Percentiles rank a stretch among this genome's conserved stretches.
These are phyloP conservation scores for Pilaira anomala DNA, from an alignment of 192 early-diverging fungal genomes.

Conservation along the genomic window DNA sequence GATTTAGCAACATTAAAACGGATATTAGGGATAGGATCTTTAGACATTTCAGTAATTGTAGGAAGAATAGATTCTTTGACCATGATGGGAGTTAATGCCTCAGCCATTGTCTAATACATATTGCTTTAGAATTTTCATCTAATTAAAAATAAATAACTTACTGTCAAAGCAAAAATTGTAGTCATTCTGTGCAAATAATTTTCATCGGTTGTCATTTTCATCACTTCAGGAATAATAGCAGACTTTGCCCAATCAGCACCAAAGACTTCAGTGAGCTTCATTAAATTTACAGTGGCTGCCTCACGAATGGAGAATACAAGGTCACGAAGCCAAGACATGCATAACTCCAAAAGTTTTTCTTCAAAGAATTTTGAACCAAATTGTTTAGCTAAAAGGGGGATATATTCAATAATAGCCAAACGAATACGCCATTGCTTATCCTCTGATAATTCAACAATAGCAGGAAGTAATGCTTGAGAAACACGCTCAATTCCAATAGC, in stretches of 20 bases:
- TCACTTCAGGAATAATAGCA: slow-evolving; percentile 91
- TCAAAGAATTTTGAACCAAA: slow-evolving; percentile 97
- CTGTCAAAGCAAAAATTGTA: slow-evolving; percentile 92
- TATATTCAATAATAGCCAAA: slow-evolving; percentile 98
- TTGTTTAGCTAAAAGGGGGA: slow-evolving; percentile 94
- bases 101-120: slow-evolving; percentile 75
- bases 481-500: slow-evolving; percentile 97
- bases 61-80: slow-evolving; percentile 89
- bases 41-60: slow-evolving; percentile 74
- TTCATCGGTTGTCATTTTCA: slow-evolving; percentile 78
- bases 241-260: slow-evolving; percentile 96
- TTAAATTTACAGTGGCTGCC: slow-evolving; percentile 91
- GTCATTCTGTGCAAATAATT: slow-evolving; percentile 99
- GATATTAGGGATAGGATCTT: slow-evolving; percentile 98
- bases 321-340: slow-evolving; percentile 99
- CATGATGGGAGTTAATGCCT: slow-evolving; percentile 81
- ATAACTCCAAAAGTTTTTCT: slow-evolving; percentile 88
- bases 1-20: slow-evolving; percentile 99
- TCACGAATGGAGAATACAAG: slow-evolving; percentile 96
- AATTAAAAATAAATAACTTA: slow-evolving; percentile 36
- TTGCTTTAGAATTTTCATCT: slow-evolving; percentile 2
- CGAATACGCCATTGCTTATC: slow-evolving; percentile 99
- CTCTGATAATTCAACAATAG: slow-evolving; percentile 97
- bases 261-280: slow-evolving; percentile 97
- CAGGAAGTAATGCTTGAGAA: slow-evolving; percentile 94